Evolutionary conservation across 176 grass and related monocot species (phyloP), one percentile per base, ranked within the genome.

Genomic region (Juncus effusus): DNA sequence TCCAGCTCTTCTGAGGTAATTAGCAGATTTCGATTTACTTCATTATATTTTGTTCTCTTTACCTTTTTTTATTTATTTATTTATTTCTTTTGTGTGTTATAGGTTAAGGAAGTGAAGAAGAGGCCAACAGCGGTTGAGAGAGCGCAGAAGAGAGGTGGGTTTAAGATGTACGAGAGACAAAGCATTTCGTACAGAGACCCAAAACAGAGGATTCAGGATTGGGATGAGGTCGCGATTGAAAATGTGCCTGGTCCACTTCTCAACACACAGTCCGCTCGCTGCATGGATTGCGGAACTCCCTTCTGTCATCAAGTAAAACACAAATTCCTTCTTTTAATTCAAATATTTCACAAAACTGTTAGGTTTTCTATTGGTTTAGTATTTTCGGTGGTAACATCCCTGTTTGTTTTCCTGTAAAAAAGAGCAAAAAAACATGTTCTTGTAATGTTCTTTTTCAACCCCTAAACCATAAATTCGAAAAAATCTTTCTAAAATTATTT

Each of bases 261-360:
- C 57, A 90, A 82, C 53, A 99, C 94, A 35, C 94, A 99, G 69
- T 93, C 94, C 39, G 94, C 94, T 78, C 89, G 94, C 38, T 99
- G 94, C 75, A 99, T 99, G 94, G 94, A 99, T 72, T 99, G 94
- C 76, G 94, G 94, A 19, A 99, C 94, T 81, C 94, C 94, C 56
- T 99, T 93, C 62, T 99, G 94, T 80, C 94, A 99, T 85, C 94
- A 99, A 88, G 94, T 93, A 60, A 78, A 6, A 61, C 19, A 28
- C 1, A 28, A 28, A 28, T 1, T 28, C 19, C 1, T 28, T 16
- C 51, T 19, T 67, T 3, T 35, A 16, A 1, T 28, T 28, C 19
- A 28, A 28, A 1, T 1, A 28, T 28, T 28, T 28, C 19, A 28
- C 19, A 1, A 1, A 28, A 28, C 1, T 28, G 19, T 28, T 28